Evolutionary conservation across 2,329 filamentous ascomycete species (phyloP).

Genomic region (Sarocladium kiliense): DNA sequence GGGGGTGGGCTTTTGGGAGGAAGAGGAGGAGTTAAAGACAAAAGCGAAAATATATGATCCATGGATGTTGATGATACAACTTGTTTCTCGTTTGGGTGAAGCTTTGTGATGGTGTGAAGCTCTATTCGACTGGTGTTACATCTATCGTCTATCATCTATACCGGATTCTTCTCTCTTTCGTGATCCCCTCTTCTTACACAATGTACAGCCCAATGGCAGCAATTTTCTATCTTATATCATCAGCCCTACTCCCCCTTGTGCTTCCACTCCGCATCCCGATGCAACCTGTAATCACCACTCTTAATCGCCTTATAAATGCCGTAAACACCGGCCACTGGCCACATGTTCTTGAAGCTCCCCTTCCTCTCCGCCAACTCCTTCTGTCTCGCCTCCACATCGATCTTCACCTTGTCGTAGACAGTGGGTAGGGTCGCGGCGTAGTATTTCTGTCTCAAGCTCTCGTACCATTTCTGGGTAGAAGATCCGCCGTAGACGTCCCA

Average conservation of each 20-base stretch:
- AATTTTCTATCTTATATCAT: not conserved
- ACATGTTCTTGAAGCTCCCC: constrained; percentile 39
- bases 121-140: no score
- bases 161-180: not conserved
- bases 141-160: not conserved
- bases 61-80: constrained; percentile 5
- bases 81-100: not conserved
- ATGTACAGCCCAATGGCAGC: not conserved
- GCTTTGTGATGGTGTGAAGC: not conserved
- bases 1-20: not conserved
- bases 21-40: not conserved
- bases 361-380: constrained; percentile 31
- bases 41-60: constrained; percentile 2
- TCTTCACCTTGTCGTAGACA: constrained; percentile 66
- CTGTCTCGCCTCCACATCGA: constrained; percentile 42
- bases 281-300: constrained; percentile 51
- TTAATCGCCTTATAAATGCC: constrained; percentile 55
- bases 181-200: not conserved
- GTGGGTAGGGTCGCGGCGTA: constrained; percentile 55
- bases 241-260: constrained; percentile 29
- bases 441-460: constrained; percentile 58
- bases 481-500: constrained; percentile 55
- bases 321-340: constrained; percentile 54
- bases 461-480: constrained; percentile 45
- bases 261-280: constrained; percentile 49